Evolutionary conservation across 495 filamentous ascomycete genomes (phyloP), one percentile per base, ranked within the genome.

Genomic region (Hypoxylon lienhwacheense): DNA sequence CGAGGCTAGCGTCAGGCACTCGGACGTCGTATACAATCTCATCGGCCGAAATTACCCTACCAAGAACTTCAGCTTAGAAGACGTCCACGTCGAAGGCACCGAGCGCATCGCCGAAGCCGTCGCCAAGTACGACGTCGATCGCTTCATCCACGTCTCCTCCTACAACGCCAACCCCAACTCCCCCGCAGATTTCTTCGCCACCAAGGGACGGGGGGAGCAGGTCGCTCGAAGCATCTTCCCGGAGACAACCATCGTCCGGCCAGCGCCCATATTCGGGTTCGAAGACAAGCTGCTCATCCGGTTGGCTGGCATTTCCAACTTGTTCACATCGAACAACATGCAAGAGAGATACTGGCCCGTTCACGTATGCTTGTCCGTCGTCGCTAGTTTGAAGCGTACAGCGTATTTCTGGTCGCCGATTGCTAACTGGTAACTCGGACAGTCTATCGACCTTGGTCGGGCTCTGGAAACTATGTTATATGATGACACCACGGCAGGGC

Each of bases 41-140:
- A 77, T 96, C 57, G 93, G 93, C 42, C 87, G 91, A 21, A 85
- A 89, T 65, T 97, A 97, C 65, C 88, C 92, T 58, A 99, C 93
- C 55, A 99, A 99, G 80, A 99, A 99, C 77, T 99, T 96, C 76
- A 80, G 83, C 34, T 82, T 93, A 47, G 86, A 88, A 50, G 91
- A 97, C 69, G 91, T 97, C 17, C 90, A 99, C 61, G 84, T 97
- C 10, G 91, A 96, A 70, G 92, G 93, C 32, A 83, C 85, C n/a
- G 88, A 93, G 75, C 86, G 95, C 47, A 99, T 99, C 62, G 90
- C 83, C 17, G 90, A 97, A 67, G 95, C 95, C 44, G 89, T 89
- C 29, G 95, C 93, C 58, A 99, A 99, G 73, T 99, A 99, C 72
- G 93, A 99, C 63, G 83, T 97, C 53, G 93, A 99, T 74, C 86